These are phyloP conservation scores for Fraxinus excelsior DNA, from an alignment of 257 asterid genomes.

Conservation along the genomic window DNA sequence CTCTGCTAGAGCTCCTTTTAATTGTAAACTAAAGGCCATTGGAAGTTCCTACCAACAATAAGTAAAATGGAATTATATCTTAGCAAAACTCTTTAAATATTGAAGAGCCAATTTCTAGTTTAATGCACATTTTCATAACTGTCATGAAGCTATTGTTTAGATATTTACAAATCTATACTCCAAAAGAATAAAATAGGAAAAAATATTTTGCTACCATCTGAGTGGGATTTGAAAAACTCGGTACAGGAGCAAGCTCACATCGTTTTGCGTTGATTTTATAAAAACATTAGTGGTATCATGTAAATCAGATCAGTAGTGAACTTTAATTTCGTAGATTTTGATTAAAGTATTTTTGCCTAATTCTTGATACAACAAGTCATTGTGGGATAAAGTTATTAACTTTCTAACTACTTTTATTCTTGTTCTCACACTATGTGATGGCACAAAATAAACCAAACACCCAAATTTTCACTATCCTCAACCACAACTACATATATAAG, in stretches of 20 bases:
- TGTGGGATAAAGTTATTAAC: background rate
- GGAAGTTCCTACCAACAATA: background rate
- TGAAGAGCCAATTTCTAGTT: background rate
- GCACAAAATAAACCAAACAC: background rate
- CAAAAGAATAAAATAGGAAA: background rate
- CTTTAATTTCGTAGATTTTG: background rate
- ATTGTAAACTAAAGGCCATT: background rate
- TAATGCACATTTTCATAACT: background rate
- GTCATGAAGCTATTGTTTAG: background rate
- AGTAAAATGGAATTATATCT: background rate
- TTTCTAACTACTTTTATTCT: background rate
- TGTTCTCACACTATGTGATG: background rate
- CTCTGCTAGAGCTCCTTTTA: background rate
- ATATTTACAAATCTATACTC: too few species aligned
- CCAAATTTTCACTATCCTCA: background rate
- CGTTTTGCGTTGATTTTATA: too few species aligned
- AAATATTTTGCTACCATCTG: too few species aligned
- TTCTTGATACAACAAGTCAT: background rate
- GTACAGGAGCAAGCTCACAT: background rate
- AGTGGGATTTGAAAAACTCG: too few species aligned
- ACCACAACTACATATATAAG: background rate
- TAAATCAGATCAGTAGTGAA: background rate
- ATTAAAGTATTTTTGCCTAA: too few species aligned
- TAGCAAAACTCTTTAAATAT: too few species aligned
- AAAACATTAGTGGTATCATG: too few species aligned